phyloP scores from a whole-genome alignment of 164 flowering plant species.

The Vitis cinerea region DNA sequence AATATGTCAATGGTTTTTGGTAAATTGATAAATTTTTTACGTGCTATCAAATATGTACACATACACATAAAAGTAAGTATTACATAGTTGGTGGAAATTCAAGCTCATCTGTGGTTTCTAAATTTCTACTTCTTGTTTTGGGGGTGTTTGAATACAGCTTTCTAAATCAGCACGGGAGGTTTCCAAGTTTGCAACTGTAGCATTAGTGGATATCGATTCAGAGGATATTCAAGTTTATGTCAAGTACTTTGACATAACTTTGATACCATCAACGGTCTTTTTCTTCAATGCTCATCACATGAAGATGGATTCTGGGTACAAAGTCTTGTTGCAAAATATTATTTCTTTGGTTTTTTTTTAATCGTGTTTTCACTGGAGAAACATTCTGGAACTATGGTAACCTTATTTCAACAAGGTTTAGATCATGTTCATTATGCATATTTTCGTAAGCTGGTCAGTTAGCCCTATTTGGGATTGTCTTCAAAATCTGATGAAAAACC shows the following conservation, averaged over 20 bases:
- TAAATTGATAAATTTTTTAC: no score
- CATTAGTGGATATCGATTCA: conserved; percentile 78
- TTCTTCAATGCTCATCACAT: conserved; percentile 99
- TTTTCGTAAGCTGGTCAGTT: background rate
- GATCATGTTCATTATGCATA: background rate
- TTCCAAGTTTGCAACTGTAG: conserved; percentile 72
- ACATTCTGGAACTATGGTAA: background rate
- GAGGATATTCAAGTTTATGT: conserved; percentile 84
- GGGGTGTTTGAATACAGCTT: conserved; percentile 45
- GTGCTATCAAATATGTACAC: no score
- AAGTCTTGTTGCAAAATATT: background rate
- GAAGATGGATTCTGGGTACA: conserved; percentile 99
- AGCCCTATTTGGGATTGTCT: background rate
- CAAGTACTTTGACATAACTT: conserved; percentile 83
- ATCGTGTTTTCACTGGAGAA: background rate
- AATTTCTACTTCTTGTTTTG: no score
- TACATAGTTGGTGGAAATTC: no score
- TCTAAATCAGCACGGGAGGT: conserved; percentile 74
- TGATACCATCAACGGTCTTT: conserved; percentile 80
- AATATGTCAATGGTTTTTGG: no score
- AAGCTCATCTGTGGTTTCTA: no score
- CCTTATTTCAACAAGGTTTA: background rate
- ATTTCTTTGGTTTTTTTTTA: background rate
- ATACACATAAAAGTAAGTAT: no score
- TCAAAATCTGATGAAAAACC: no score